Evolutionary conservation across 495 filamentous ascomycete genomes (phyloP), one percentile per base, ranked within the genome.

Genomic region (Penicillium egyptiacum): DNA sequence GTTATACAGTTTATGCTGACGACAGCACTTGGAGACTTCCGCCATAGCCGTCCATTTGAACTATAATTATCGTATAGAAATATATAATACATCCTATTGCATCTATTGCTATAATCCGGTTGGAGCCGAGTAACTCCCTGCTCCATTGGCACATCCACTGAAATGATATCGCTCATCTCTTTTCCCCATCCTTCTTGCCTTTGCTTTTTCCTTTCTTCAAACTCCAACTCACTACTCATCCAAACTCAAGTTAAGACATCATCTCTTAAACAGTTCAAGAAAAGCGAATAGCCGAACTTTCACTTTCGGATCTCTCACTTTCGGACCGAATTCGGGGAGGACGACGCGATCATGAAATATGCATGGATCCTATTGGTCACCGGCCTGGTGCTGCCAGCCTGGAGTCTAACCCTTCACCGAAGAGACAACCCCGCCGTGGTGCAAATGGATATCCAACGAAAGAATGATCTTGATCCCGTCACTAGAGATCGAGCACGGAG

Each of bases 391-490:
- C 62, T 64, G 35, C 65, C 65, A 22, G 46, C 45, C 10, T 41
- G 62, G 40, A 51, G 61, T 6, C 53, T 78, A 25, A 68, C 55
- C 26, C 66, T 78, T 16, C 59, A 63, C 25, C 47, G 63, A 54
- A 66, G 72, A 56, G 74, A 75, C 47, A 45, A 43, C 10, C 74
- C 76, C 4, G 64, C 70, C 3, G 69, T 77, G 45, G 62, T 79
- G 35, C 41, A 61, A n/a, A 61, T 81, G 16, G 64, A 70, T 51
- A 75, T 76, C 23, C 49, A 72, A 30, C 75, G 77, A 31, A 78
- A 69, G 33, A 59, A 72, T 39, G 35, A 75, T 1, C 7, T 55
- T 1, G 53, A 77, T 54, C 76, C 72, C 1, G 63, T 71, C 2
- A 50, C 61, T 17, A 63, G 75, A 60, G 70, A 75, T 51, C 64